phyloP scores from a whole-genome alignment of 202 grass and related monocot genomes.

The Zoysia matrella region DNA sequence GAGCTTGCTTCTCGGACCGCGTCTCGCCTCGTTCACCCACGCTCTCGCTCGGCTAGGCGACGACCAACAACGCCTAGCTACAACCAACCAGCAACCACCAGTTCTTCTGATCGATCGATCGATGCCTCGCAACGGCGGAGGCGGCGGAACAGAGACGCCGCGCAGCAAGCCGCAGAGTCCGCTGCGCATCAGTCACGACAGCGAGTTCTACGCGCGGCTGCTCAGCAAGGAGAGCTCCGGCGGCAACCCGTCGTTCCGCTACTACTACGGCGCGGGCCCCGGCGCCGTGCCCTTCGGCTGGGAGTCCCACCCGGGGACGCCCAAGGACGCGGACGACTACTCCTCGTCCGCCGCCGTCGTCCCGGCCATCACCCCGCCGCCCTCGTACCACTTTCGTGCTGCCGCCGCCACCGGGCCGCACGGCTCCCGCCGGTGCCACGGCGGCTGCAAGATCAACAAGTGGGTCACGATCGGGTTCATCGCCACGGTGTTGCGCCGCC shows the following conservation, averaged over 20 bases:
- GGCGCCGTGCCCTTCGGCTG: constrained; percentile 74
- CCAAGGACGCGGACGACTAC: constrained; percentile 57
- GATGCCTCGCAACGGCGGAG: constrained; percentile 1
- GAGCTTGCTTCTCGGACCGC: no score
- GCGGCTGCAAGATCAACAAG: constrained; percentile 42
- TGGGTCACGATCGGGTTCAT: constrained; percentile 60
- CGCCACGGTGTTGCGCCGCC: constrained; percentile 30
- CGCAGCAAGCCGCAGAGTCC: constrained; percentile 61
- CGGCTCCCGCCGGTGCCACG: background rate
- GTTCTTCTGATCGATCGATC: no score
- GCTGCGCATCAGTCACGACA: constrained; percentile 70
- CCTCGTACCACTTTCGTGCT: constrained; percentile 54
- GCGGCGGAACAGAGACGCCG: constrained; percentile 23
- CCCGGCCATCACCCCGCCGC: constrained; percentile 70
- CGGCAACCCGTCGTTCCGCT: constrained; percentile 73
- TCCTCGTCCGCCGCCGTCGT: constrained; percentile 6
- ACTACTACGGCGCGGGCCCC: constrained; percentile 60
- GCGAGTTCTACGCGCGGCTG: constrained; percentile 79
- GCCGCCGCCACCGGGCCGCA: background rate
- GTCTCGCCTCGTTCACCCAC: no score
- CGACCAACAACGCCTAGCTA: no score
- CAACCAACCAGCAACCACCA: no score
- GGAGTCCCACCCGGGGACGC: constrained; percentile 82
- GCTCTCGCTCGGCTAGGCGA: no score
- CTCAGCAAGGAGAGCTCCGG: constrained; percentile 73